Evolutionary conservation across 495 filamentous ascomycete species (phyloP), one percentile per base, ranked within the genome.

Genomic region (Penicillium herquei): DNA sequence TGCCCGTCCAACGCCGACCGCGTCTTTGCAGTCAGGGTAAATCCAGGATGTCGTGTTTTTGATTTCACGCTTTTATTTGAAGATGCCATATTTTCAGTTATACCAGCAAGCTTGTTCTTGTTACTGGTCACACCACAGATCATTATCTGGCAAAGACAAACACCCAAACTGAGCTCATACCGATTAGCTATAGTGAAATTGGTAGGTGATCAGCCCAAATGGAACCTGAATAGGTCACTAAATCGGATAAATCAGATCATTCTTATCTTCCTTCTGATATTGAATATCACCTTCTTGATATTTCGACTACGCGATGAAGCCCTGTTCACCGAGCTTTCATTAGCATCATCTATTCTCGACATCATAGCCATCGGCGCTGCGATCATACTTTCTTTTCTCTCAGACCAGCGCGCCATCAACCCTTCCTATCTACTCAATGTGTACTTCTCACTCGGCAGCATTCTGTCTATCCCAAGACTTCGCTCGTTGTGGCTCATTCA

Each of bases 51-150:
- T n/a, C 49, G 49, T 3, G 37, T 9, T 2, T 51, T 51, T 21
- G 49, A 51, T 32, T 51, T 51, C 11, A 51, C 49, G 6, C 37
- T 51, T n/a, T 18, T 51, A 2, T 51, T 51, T 14, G 49, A 51
- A 12, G 49, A 51, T 37, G 34, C 16, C 9, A 12, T 51, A 7
- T 41, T 51, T 8, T n/a, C 37, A 13, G 6, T 51, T 30, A 4
- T 51, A 2, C 49, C 49, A 1, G 32, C 49, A 14, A n/a, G 8
- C 10, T 7, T 31, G 11, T 51, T 51, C 14, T 10, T 51, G 4
- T 31, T 51, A 4, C 49, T 51, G 21, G 49, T 17, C 7, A 51
- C 16, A 47, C 10, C 17, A 8, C 40, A 43, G 5, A 43, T 39
- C 8, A 2, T 39, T n/a, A 39, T 39, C 35, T 39, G 35, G 26